Conservation (phyloP, 352 stramenopile genomes). For the Phytophthora niederhauseri region DNA sequence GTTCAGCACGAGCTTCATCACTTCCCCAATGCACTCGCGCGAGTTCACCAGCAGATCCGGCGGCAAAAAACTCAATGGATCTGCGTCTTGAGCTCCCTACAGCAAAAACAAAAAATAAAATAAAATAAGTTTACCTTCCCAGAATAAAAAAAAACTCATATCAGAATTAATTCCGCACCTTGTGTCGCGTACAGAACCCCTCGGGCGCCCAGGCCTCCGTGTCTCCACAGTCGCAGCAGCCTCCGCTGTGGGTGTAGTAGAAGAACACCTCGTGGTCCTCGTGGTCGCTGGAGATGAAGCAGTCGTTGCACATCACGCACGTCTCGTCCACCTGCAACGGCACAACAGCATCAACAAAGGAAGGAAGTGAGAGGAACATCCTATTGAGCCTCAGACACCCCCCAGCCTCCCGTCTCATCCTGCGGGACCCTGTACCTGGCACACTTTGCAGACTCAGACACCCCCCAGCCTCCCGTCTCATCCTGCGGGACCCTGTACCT, state of each 20-base stretch:
- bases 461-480: background rate
- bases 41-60: conserved; percentile 60
- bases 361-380: background rate
- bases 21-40: conserved; percentile 65
- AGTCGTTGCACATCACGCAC: conserved; percentile 98
- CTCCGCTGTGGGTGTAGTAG: conserved; percentile 95
- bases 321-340: conserved; percentile 91
- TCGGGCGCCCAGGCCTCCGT: conserved; percentile 95
- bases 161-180: conserved; percentile 37
- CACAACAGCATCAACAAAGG: conserved; percentile 19
- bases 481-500: conserved; percentile 39
- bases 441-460: conserved; percentile 93
- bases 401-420: background rate
- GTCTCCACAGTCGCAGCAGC: conserved; percentile 99
- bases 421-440: conserved; percentile 48
- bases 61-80: conserved; percentile 63
- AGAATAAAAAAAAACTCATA: background rate
- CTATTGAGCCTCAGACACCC: conserved; percentile 6
- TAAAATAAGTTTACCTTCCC: background rate
- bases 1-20: conserved; percentile 68
- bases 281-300: conserved; percentile 96
- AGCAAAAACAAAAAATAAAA: conserved; percentile 13
- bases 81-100: conserved; percentile 75
- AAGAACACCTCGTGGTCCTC: conserved; percentile 95
- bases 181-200: conserved; percentile 96